These are phyloP conservation scores for Penicillium sp. DNA, from an alignment of 2,329 filamentous ascomycete genomes.

Conservation along the genomic window DNA sequence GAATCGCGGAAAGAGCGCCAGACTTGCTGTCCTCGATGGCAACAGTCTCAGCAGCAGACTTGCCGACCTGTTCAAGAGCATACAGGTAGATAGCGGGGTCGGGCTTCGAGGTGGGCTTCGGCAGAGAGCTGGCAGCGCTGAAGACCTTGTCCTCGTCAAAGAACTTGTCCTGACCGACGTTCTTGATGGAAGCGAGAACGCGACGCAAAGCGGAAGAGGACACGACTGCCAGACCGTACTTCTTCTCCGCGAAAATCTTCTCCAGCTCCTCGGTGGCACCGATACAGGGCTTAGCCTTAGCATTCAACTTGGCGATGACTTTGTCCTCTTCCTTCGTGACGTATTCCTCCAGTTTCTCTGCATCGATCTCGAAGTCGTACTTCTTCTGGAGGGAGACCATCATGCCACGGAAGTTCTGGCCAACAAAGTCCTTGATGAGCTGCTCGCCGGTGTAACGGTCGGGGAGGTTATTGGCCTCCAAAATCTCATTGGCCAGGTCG, in stretches of 20 bases:
- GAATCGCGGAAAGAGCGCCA: conserved; percentile 65
- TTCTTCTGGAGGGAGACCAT: conserved; percentile 65
- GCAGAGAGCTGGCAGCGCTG: conserved; percentile 70
- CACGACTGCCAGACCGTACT: conserved; percentile 71
- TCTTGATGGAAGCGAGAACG: conserved; percentile 67
- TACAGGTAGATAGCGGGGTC: conserved; percentile 80
- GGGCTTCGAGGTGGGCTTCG: conserved; percentile 76
- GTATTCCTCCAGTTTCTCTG: conserved; percentile 63
- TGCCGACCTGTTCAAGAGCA: conserved; percentile 64
- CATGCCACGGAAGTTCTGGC: conserved; percentile 92
- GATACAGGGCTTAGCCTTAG: conserved; percentile 57
- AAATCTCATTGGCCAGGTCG: conserved; percentile 77
- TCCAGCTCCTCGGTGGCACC: conserved; percentile 62
- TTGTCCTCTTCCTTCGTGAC: conserved; percentile 70
- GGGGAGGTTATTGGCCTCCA: conserved; percentile 55
- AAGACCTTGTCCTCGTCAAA: conserved; percentile 69
- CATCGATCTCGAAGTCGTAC: conserved; percentile 61
- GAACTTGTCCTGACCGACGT: conserved; percentile 70
- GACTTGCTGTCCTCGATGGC: conserved; percentile 85
- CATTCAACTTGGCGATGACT: conserved; percentile 70
- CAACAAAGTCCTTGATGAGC: conserved; percentile 79
- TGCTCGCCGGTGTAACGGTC: conserved; percentile 67
- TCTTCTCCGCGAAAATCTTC: conserved; percentile 51
- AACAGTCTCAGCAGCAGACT: conserved; percentile 61
- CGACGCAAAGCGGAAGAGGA: conserved; percentile 70